phyloP scores from a whole-genome alignment of 2,329 filamentous ascomycete genomes.

The Calonectria crousiana region DNA sequence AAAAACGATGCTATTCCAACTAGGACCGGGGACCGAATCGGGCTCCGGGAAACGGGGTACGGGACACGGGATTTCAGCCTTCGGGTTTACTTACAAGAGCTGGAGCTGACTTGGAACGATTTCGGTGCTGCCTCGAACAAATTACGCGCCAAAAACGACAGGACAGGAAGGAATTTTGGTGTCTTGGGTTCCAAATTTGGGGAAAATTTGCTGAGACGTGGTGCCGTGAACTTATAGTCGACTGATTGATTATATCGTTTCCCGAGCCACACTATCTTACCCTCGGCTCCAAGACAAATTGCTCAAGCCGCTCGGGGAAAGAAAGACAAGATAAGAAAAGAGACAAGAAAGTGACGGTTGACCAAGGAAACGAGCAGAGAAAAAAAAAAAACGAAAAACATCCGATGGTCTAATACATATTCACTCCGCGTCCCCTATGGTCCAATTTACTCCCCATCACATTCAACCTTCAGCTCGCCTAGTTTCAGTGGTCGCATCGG shows the following conservation, averaged over 20 bases:
- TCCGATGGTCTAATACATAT: background rate
- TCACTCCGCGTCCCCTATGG: background rate
- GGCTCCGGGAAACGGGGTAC: conserved; percentile 8
- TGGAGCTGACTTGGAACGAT: background rate
- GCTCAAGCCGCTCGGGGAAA: background rate
- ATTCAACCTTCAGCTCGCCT: conserved; percentile 9
- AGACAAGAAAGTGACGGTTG: background rate
- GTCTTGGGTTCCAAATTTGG: background rate
- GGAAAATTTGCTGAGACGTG: background rate
- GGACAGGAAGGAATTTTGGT: background rate
- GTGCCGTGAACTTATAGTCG: background rate
- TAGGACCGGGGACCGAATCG: conserved; percentile 15
- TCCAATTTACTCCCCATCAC: background rate
- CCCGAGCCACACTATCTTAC: background rate
- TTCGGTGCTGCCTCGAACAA: background rate
- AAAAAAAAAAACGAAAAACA: background rate
- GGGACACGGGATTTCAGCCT: background rate
- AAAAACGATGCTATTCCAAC: background rate
- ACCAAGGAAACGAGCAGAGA: background rate
- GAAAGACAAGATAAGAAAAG: background rate
- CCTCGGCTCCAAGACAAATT: background rate
- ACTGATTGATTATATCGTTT: background rate
- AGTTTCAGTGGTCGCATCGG: conserved; percentile 8
- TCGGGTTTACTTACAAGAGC: conserved; percentile 11
- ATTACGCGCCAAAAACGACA: background rate